Evolutionary conservation across 2,329 filamentous ascomycete species (phyloP), one percentile per base, ranked within the genome.

Genomic region (Paecilomyces niveus): DNA sequence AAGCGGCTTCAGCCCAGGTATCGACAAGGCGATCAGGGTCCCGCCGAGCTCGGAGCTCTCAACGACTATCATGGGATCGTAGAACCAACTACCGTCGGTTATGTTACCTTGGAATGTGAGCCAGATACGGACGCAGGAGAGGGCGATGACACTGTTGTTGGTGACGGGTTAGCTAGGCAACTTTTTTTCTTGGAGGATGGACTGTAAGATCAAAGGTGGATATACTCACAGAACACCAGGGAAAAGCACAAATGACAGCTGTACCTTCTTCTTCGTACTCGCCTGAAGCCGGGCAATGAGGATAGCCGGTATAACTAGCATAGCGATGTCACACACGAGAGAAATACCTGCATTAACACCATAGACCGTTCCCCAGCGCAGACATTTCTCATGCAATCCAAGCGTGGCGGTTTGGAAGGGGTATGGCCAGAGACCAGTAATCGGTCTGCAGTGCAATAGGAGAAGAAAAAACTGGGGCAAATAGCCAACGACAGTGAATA

Each of bases 371-470:
- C 80, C 81, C 80, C 80, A 83, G 15, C 74, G 68, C 39, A 83
- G 59, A 61, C 80, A 83, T 0, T 64, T 72, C 61, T 80, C 32
- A 13, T 11, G 32, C 10, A 33, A 83, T 2, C 72, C 60, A 1
- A 67, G 68, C 9, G 64, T 69, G 9, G 72, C 72, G 0, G 69
- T 64, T 62, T 83, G 78, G 72, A 76, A 83, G 0, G 67, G 72
- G 56, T 83, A 83, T 0, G 81, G 80, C 81, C 81, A 83, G 2
- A 79, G 66, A 0, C 73, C 78, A 0, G 80, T 83, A 0, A 82
- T 78, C 0, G 81, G 81, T 1, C 63, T 65, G 59, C 80, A 83
- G 65, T 83, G 80, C 60, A 83, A 81, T 58, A 83, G 71, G 54
- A 83, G 69, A 1, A 83, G 72, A 26, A 81, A 72, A 11, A 83